Evolutionary conservation across 2,329 filamentous ascomycete species (phyloP).

Genomic region (Colletotrichum siamense): DNA sequence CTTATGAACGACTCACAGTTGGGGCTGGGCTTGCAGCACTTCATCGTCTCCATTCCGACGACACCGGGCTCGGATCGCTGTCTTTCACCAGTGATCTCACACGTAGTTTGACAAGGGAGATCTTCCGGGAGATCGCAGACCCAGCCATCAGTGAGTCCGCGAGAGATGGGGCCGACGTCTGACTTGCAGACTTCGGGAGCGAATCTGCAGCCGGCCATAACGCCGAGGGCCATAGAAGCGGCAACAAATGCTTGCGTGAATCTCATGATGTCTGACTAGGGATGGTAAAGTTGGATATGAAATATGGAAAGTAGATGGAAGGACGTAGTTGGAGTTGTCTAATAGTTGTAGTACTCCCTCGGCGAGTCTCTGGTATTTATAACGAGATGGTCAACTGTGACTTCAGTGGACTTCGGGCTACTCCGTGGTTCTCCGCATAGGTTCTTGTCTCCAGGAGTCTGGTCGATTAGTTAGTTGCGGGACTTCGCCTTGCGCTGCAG

Average conservation of each 20-base stretch:
- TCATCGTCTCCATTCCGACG: neutral
- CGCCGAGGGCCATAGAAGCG: neutral
- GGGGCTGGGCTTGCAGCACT: neutral
- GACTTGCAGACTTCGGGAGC: neutral
- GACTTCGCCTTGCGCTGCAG: neutral
- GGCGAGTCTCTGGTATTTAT: neutral
- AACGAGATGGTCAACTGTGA: neutral
- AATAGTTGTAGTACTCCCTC: accelerated
- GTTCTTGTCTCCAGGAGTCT: neutral
- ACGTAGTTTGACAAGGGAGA: neutral
- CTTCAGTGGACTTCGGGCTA: neutral
- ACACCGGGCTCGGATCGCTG: neutral
- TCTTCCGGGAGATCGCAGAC: neutral
- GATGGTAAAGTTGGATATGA: neutral
- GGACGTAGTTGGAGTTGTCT: neutral
- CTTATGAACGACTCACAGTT: neutral
- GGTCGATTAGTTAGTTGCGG: neutral
- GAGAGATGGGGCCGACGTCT: neutral
- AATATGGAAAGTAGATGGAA: neutral
- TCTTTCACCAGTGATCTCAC: neutral
- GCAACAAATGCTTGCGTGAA: neutral
- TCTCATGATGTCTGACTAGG: neutral
- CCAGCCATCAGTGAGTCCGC: neutral
- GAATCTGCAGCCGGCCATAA: neutral
- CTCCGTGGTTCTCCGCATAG: neutral